Evolutionary conservation across 129 eudicot genomes (phyloP).

Genomic region (Cynara cardunculus): DNA sequence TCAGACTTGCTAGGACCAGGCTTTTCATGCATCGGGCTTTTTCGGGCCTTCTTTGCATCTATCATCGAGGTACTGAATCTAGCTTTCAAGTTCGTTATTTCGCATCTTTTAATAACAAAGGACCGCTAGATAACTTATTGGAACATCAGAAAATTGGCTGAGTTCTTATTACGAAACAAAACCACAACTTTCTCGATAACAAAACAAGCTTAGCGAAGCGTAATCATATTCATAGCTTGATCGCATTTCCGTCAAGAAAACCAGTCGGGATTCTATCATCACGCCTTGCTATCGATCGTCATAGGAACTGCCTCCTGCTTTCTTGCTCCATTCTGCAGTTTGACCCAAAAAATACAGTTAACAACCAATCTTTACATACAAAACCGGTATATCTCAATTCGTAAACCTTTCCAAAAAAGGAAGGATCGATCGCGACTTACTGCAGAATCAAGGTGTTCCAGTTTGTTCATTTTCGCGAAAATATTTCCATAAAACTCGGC

Average conservation of each 20-base stretch:
- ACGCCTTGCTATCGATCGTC: slow-evolving; percentile 33
- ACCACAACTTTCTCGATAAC: slow-evolving; percentile 2
- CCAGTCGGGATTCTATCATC: background rate
- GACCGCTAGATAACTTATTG: background rate
- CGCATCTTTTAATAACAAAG: background rate
- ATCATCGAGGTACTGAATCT: too few species aligned
- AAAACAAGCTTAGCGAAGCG: slow-evolving; percentile 11
- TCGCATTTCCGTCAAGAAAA: background rate
- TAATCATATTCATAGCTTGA: background rate
- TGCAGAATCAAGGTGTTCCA: slow-evolving; percentile 40
- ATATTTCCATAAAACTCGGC: slow-evolving; percentile 34
- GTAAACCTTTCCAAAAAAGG: background rate
- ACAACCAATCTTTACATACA: background rate
- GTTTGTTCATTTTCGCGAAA: slow-evolving; percentile 30
- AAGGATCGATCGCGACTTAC: slow-evolving; percentile 26
- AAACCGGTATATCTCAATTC: background rate
- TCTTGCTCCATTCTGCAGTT: slow-evolving; percentile 24
- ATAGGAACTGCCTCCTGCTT: slow-evolving; percentile 19
- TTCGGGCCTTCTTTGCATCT: background rate
- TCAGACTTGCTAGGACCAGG: too few species aligned
- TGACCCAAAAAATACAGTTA: background rate
- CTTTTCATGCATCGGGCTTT: too few species aligned
- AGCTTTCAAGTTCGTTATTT: background rate
- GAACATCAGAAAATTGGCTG: slow-evolving; percentile 2
- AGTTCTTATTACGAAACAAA: slow-evolving; percentile 13